A percentile compares a stretch with the other conserved stretches of the same genome.
Conservation (phyloP, 2,329 filamentous ascomycete species). For the Monilinia aucupariae region DNA sequence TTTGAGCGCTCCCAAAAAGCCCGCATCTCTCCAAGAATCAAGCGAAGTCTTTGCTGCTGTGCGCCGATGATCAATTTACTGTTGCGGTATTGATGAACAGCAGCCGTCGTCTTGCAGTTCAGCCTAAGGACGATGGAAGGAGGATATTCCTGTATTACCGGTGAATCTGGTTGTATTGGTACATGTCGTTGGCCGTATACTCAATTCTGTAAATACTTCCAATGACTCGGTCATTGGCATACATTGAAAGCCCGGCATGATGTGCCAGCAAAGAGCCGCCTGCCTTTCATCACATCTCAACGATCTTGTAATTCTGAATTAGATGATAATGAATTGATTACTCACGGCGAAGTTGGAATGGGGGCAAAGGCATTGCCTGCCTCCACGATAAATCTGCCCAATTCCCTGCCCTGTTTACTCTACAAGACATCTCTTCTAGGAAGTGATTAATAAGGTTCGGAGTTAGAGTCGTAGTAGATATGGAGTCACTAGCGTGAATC, state of each 20-base stretch:
- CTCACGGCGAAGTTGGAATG: not conserved
- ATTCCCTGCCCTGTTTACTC: not conserved
- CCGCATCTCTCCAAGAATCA: not conserved
- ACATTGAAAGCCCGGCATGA: not conserved
- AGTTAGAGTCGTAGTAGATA: too few relatives aligned
- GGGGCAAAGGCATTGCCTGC: not conserved
- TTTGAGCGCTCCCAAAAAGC: not conserved
- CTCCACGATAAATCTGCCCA: not conserved
- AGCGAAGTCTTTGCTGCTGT: not conserved
- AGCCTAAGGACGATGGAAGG: not conserved
- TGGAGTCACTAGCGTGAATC: not conserved
- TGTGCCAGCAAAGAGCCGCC: not conserved
- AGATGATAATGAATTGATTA: not conserved
- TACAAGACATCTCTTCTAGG: not conserved
- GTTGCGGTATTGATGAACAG: not conserved
- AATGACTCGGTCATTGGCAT: not conserved
- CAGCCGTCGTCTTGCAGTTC: not conserved
- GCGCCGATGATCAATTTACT: not conserved
- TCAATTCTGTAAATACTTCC: not conserved
- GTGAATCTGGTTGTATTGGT: not conserved
- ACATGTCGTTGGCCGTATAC: not conserved
- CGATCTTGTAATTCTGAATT: not conserved
- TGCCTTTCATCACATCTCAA: not conserved
- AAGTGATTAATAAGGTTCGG: not conserved
- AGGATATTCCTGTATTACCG: not conserved